Percentiles rank a stretch among this genome's conserved stretches.
Evolutionary conservation across 805 yeast genomes (phyloP).

Genomic region (Priceomyces haplophilus): DNA sequence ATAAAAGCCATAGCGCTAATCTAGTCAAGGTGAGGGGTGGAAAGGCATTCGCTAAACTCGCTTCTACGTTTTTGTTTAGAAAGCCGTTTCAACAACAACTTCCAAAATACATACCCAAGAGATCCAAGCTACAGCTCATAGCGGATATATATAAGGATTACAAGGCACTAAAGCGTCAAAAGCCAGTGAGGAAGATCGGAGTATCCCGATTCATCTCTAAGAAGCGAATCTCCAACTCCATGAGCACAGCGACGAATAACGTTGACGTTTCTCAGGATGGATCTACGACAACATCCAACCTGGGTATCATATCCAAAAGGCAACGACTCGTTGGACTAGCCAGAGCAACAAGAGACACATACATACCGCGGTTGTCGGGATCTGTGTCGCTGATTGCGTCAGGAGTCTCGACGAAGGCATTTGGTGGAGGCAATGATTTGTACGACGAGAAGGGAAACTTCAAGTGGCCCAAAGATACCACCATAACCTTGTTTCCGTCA

Average conservation of each 20-base stretch:
- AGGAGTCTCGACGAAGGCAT: conserved; percentile 38
- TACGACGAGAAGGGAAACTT: conserved; percentile 28
- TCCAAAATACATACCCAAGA: conserved; percentile 9
- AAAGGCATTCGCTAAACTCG: conserved; percentile 14
- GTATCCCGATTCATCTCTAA: conserved; percentile 1
- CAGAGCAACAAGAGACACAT: conserved; percentile 53
- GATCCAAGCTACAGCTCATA: conserved; percentile 24
- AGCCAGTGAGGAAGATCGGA: conserved; percentile 14
- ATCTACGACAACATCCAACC: neutral
- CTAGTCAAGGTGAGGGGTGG: conserved; percentile 16
- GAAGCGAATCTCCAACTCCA: neutral
- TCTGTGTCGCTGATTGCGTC: conserved; percentile 48
- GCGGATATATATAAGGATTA: conserved; percentile 33
- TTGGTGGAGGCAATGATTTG: conserved; percentile 21
- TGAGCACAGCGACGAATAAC: conserved; percentile 1
- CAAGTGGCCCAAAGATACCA: conserved; percentile 54
- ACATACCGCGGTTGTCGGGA: conserved; percentile 50
- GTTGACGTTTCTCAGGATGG: neutral
- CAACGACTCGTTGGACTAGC: conserved; percentile 50
- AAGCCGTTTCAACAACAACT: conserved; percentile 11
- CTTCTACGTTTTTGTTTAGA: conserved; percentile 16
- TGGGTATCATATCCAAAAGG: conserved; percentile 28
- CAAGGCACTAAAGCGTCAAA: conserved; percentile 19
- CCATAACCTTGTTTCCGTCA: conserved; percentile 48
- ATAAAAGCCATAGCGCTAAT: neutral